Percentiles rank a stretch among this genome's conserved stretches.
phyloP scores from a whole-genome alignment of 495 filamentous ascomycete species.

The Cetradonia linearis region DNA sequence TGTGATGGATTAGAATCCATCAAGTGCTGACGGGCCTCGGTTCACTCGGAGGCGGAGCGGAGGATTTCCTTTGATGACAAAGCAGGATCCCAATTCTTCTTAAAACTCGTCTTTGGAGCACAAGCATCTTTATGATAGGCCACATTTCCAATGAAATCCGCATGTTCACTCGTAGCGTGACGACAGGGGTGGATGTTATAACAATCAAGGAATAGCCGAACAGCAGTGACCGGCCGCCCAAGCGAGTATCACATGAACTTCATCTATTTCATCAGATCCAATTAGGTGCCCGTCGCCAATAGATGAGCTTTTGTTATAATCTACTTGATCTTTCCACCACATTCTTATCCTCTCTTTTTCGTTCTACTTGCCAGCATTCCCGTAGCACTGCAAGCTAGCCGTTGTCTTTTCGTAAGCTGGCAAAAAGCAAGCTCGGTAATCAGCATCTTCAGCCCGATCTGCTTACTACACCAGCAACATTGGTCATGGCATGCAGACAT shows the following conservation, averaged over 20 bases:
- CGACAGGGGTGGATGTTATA: not conserved
- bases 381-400: not conserved
- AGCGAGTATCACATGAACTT: too few relatives aligned
- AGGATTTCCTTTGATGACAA: constrained; percentile 9
- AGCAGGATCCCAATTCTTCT: not conserved
- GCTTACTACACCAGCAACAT: not conserved
- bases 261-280: not conserved
- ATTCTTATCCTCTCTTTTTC: too few relatives aligned
- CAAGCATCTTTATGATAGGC: not conserved
- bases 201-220: not conserved
- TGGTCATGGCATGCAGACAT: too few relatives aligned
- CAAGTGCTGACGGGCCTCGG: not conserved
- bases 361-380: too few relatives aligned
- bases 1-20: not conserved
- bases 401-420: too few relatives aligned
- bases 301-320: too few relatives aligned
- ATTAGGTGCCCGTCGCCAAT: too few relatives aligned
- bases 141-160: not conserved
- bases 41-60: constrained; percentile 6
- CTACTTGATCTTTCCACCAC: too few relatives aligned
- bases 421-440: too few relatives aligned
- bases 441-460: constrained; percentile 5
- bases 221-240: not conserved
- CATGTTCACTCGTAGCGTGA: not conserved
- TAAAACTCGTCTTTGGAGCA: too few relatives aligned